Conservation (phyloP, 129 eudicot genomes). For the Cynara cardunculus region DNA sequence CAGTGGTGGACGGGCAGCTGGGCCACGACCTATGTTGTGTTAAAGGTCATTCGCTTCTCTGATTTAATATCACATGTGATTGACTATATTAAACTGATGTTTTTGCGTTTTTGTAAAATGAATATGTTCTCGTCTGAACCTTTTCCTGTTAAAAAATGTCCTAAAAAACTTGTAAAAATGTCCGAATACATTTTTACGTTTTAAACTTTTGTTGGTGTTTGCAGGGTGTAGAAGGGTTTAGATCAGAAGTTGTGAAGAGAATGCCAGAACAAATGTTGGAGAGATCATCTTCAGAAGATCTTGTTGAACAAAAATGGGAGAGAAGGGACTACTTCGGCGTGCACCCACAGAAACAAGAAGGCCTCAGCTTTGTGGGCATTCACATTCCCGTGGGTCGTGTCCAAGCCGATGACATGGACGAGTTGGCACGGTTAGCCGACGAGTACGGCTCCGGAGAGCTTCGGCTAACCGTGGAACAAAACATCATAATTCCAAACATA, state of each 20-base stretch:
- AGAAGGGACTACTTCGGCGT: conserved; percentile 84
- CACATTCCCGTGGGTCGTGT: conserved; percentile 94
- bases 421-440: conserved; percentile 85
- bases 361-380: conserved; percentile 77
- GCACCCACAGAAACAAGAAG: conserved; percentile 88
- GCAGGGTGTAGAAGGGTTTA: conserved; percentile 91
- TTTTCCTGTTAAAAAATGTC: not conserved
- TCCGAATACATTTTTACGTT: not conserved
- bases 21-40: too few species aligned
- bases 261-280: conserved; percentile 75
- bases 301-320: conserved; percentile 71
- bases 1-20: not conserved
- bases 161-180: not conserved
- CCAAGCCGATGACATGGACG: conserved; percentile 93
- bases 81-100: not conserved
- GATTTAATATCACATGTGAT: not conserved
- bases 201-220: conserved; percentile 14
- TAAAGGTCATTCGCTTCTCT: not conserved
- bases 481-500: conserved; percentile 81
- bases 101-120: too few species aligned
- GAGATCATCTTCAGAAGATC: conserved; percentile 70
- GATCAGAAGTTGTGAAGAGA: conserved; percentile 85
- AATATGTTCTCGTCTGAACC: not conserved
- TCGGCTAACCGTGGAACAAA: conserved; percentile 90
- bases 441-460: conserved; percentile 92